These are phyloP conservation scores for Fusarium sp. DNA, from an alignment of 2,329 filamentous ascomycete genomes.

Conservation along the genomic window DNA sequence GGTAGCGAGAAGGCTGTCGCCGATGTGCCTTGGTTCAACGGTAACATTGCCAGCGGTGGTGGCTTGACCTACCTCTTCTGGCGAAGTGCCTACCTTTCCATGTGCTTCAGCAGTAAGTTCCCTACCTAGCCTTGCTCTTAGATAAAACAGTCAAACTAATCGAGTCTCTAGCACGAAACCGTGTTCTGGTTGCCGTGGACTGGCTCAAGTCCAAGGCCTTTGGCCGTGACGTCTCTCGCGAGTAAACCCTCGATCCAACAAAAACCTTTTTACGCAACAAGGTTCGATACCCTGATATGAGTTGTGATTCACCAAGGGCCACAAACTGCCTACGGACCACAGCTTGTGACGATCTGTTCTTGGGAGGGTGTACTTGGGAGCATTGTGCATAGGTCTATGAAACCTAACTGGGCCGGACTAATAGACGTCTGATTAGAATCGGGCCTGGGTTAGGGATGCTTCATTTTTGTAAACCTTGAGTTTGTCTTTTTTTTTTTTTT, in stretches of 20 bases:
- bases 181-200: conserved; percentile 89
- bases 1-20: conserved; percentile 97
- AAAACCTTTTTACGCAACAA: conserved; percentile 35
- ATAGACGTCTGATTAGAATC: conserved; percentile 45
- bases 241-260: conserved; percentile 59
- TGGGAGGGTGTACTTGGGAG: conserved; percentile 45
- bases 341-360: conserved; percentile 41
- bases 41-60: conserved; percentile 93
- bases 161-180: conserved; percentile 77
- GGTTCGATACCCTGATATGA: conserved; percentile 41
- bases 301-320: conserved; percentile 22
- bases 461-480: conserved; percentile 36
- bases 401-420: conserved; percentile 43
- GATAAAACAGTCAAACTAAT: conserved; percentile 21
- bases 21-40: conserved; percentile 96
- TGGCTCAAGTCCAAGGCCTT: conserved; percentile 98
- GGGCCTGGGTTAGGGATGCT: conserved; percentile 39
- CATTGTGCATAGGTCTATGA: conserved; percentile 41
- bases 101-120: conserved; percentile 98
- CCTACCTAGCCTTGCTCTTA: background rate
- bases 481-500: conserved; percentile 38
- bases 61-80: conserved; percentile 98
- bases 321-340: conserved; percentile 18
- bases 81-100: conserved; percentile 97
- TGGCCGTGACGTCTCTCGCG: conserved; percentile 90